Percentiles rank a stretch among this genome's conserved stretches.
Evolutionary conservation across 73 alveolate genomes (phyloP).

Genomic region (Stentor coeruleus): DNA sequence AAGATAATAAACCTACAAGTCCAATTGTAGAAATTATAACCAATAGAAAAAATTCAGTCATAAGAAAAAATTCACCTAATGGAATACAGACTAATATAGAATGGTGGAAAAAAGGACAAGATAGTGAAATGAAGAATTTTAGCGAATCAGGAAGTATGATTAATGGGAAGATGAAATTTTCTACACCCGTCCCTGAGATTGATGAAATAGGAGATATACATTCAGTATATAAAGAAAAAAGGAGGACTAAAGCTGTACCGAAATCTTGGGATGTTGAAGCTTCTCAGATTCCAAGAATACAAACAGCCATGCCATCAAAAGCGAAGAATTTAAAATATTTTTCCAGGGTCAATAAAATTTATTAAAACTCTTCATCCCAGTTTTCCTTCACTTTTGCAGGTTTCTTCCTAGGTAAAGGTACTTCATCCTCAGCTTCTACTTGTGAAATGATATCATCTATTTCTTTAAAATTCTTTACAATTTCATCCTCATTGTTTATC

Average conservation of each 20-base stretch:
- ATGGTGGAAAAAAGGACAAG: background rate
- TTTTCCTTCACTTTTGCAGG: background rate
- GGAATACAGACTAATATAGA: background rate
- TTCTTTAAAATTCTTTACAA: background rate
- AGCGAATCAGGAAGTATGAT: background rate
- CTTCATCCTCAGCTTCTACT: background rate
- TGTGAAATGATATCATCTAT: background rate
- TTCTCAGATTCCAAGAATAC: background rate
- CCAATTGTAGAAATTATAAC: background rate
- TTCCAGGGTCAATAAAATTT: slow-evolving; percentile 61
- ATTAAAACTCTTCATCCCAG: background rate
- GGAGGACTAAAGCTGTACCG: background rate
- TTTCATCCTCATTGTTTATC: background rate
- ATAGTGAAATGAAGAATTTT: background rate
- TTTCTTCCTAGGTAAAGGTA: background rate
- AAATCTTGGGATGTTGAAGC: background rate
- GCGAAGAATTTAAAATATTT: slow-evolving; percentile 52
- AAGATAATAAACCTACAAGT: background rate
- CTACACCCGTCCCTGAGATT: background rate
- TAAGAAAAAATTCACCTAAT: background rate
- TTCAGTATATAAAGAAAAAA: background rate
- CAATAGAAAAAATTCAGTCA: background rate
- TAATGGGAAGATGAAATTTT: background rate
- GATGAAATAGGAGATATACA: background rate
- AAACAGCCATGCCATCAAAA: slow-evolving; percentile 22